A percentile compares a stretch with the other conserved stretches of the same genome.
These are phyloP conservation scores for Sphenostylis stenocarpa DNA, from an alignment of 306 rosid species.

Conservation along the genomic window DNA sequence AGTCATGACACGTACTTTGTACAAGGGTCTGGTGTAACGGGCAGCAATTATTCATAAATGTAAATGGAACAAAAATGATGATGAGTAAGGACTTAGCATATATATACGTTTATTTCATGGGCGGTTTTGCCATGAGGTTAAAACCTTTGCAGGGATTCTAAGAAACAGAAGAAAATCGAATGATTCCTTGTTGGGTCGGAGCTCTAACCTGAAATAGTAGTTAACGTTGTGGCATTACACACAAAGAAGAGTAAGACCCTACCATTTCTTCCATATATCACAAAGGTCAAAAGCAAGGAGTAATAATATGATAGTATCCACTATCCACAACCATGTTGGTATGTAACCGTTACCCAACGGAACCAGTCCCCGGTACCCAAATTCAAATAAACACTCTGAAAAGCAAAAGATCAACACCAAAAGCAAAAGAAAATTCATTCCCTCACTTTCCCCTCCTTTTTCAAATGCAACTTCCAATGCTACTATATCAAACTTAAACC, in stretches of 20 bases:
- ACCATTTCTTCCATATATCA: neutral
- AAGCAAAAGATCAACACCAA: constrained; percentile 31
- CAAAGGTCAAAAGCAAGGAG: constrained; percentile 23
- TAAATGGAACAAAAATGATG: too few relatives aligned
- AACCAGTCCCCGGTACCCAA: constrained; percentile 66
- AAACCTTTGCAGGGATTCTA: too few relatives aligned
- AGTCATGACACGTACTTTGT: too few relatives aligned
- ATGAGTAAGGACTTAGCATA: too few relatives aligned
- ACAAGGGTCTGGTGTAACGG: too few relatives aligned
- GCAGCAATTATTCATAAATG: too few relatives aligned
- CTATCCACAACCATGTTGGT: constrained; percentile 15
- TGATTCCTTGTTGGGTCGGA: too few relatives aligned
- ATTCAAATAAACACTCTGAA: constrained; percentile 57
- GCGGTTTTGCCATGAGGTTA: too few relatives aligned
- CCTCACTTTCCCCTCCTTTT: constrained; percentile 34
- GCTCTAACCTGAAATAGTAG: neutral
- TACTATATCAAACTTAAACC: neutral
- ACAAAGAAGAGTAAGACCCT: neutral
- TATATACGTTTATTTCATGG: too few relatives aligned
- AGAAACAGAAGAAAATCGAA: too few relatives aligned
- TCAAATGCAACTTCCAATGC: constrained; percentile 33
- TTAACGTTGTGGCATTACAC: neutral
- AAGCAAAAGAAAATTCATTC: constrained; percentile 39
- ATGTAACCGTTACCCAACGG: constrained; percentile 86
- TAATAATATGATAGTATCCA: neutral